These are phyloP conservation scores for Taiwanofungus camphoratus DNA, from an alignment of 1,284 basidiomycete species.

Conservation along the genomic window DNA sequence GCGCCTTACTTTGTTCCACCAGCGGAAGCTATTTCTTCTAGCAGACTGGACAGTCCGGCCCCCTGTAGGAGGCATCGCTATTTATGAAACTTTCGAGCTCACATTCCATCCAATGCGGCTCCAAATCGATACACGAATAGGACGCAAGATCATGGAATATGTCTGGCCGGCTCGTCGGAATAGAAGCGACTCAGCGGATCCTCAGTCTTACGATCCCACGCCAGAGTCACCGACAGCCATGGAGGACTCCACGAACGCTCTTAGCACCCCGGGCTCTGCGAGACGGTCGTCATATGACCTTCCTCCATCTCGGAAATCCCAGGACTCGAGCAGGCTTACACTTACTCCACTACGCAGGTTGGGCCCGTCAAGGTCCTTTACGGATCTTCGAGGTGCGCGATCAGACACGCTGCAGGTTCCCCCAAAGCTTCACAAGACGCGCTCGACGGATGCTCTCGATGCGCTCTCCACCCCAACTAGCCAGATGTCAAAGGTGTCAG, in stretches of 20 bases:
- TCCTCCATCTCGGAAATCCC: constrained; percentile 18
- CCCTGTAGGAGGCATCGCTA: constrained; percentile 90
- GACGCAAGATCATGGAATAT: constrained; percentile 84
- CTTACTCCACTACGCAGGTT: constrained; percentile 40
- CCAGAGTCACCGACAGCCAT: constrained; percentile 2
- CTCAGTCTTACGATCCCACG: constrained; percentile 14
- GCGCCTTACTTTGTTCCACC: constrained; percentile 8
- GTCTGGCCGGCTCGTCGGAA: constrained; percentile 68
- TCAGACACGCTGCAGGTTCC: constrained; percentile 30
- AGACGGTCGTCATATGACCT: constrained; percentile 26
- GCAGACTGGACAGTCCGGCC: constrained; percentile 80
- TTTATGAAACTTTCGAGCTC: constrained; percentile 82
- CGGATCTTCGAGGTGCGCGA: constrained; percentile 51
- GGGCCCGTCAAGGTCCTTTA: constrained; percentile 62
- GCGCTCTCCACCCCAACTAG: constrained; percentile 8
- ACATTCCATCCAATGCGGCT: constrained; percentile 85
- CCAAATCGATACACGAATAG: constrained; percentile 82
- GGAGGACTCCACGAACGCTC: constrained; percentile 1
- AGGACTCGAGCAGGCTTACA: constrained; percentile 21
- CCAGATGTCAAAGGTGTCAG: constrained; percentile 12
- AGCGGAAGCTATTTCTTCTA: constrained; percentile 64
- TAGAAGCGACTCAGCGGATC: constrained; percentile 30
- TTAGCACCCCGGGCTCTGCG: constrained; percentile 10
- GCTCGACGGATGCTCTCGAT: constrained; percentile 24
- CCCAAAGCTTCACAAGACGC: constrained; percentile 24